These are phyloP conservation scores for Plantago ovata DNA, from an alignment of 257 asterid species.

Conservation along the genomic window DNA sequence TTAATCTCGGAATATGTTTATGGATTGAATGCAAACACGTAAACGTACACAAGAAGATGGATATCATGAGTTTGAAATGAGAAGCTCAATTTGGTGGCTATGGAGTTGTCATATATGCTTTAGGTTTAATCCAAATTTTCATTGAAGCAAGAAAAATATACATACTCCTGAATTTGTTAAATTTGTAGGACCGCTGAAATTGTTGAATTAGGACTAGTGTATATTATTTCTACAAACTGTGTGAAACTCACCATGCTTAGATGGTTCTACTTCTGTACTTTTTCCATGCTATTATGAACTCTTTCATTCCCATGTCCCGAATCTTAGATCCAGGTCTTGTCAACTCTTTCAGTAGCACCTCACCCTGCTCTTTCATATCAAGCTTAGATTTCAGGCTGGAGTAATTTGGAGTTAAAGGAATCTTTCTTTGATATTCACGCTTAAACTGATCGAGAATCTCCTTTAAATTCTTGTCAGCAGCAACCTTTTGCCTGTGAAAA, in stretches of 20 bases:
- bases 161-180: too few relatives aligned
- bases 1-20: too few relatives aligned
- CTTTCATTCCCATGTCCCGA: too few relatives aligned
- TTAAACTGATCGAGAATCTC: constrained; percentile 57
- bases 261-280: constrained; percentile 24
- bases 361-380: constrained; percentile 61
- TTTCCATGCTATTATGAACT: too few relatives aligned
- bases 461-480: too few relatives aligned
- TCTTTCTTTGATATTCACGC: constrained; percentile 46
- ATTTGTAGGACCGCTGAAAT: too few relatives aligned
- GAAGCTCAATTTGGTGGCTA: constrained; percentile 22
- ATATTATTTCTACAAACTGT: constrained; percentile 31
- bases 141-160: not conserved
- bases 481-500: too few relatives aligned
- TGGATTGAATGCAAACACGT: not conserved
- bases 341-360: constrained; percentile 51
- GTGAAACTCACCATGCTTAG: constrained; percentile 17
- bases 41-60: not conserved
- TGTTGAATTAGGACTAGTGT: too few relatives aligned
- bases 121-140: not conserved
- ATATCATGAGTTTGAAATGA: not conserved
- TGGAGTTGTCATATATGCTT: constrained; percentile 19
- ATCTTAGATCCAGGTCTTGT: too few relatives aligned
- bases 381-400: constrained; percentile 50
- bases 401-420: constrained; percentile 66